Percentiles rank a stretch among this genome's conserved stretches.
Evolutionary conservation across 1,284 basidiomycete species (phyloP).

Genomic region (Cystobasidiaceae sp.): DNA sequence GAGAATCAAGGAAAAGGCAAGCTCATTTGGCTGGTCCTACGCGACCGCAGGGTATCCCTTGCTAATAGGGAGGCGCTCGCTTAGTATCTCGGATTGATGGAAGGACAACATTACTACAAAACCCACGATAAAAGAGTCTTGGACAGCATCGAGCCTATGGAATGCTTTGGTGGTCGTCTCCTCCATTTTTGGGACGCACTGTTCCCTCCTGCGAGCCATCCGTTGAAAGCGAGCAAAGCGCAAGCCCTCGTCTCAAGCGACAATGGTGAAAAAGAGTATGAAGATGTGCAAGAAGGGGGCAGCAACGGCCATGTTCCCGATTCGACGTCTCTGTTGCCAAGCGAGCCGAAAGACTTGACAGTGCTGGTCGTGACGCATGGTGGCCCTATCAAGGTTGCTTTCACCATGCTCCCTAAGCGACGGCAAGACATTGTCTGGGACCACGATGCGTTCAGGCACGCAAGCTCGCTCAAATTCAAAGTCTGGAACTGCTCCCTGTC

Average conservation of each 20-base stretch:
- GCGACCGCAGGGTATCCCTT: not conserved
- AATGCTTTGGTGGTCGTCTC: conserved; percentile 29
- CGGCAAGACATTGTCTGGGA: conserved; percentile 12
- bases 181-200: conserved; percentile 36
- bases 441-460: not conserved
- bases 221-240: not conserved
- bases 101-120: conserved; percentile 35
- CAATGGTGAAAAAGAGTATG: not conserved
- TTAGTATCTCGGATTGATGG: conserved; percentile 23
- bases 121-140: conserved; percentile 18
- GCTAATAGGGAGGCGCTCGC: not conserved
- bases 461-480: conserved; percentile 23
- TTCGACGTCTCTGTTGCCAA: no score
- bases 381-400: conserved; percentile 37
- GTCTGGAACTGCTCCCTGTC: conserved; percentile 39
- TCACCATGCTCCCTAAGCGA: conserved; percentile 29
- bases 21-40: no score
- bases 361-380: conserved; percentile 39
- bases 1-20: not conserved
- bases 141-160: conserved; percentile 33
- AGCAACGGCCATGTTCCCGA: no score
- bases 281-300: no score
- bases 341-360: not conserved
- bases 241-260: not conserved
- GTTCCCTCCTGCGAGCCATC: conserved; percentile 14